Conservation (phyloP, 1,284 basidiomycete species). For the Phaffia rhodozyma region DNA sequence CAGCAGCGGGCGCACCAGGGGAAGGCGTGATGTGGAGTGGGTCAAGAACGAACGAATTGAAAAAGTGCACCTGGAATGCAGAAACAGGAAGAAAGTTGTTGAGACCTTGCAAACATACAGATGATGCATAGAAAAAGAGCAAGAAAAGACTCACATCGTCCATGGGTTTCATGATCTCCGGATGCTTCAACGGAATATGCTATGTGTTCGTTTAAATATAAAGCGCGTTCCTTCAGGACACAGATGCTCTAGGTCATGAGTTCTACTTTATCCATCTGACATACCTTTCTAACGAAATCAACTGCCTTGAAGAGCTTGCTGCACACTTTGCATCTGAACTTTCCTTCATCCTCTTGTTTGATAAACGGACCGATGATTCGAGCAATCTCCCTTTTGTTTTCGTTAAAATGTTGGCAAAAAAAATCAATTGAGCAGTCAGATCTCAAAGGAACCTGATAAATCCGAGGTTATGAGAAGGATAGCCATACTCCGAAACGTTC, state of each 20-base stretch:
- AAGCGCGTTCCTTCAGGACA: too few relatives aligned
- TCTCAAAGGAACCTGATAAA: background rate
- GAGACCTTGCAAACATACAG: constrained; percentile 2
- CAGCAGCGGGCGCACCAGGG: constrained; percentile 30
- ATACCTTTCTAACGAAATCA: constrained; percentile 73
- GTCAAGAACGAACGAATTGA: constrained; percentile 87
- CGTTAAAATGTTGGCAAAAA: constrained; percentile 10
- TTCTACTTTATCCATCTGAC: constrained; percentile 20
- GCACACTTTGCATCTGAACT: constrained; percentile 88
- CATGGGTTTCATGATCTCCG: constrained; percentile 49
- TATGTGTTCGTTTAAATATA: too few relatives aligned
- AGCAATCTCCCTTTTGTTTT: constrained; percentile 53
- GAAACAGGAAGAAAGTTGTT: background rate
- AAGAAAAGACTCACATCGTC: constrained; percentile 30
- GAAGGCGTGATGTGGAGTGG: constrained; percentile 74
- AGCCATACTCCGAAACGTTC: constrained; percentile 67
- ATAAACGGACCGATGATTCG: constrained; percentile 63
- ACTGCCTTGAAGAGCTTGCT: constrained; percentile 91
- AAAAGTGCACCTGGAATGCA: constrained; percentile 57
- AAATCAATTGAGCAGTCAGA: constrained; percentile 19
- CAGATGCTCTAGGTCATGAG: too few relatives aligned
- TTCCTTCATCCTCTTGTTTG: constrained; percentile 88
- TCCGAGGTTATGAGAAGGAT: constrained; percentile 1
- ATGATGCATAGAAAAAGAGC: background rate
- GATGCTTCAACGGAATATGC: constrained; percentile 79